A percentile compares a stretch with the other conserved stretches of the same genome.
These are phyloP conservation scores for Pseudogymnoascus sp. DNA, from an alignment of 2,329 filamentous ascomycete genomes.

Conservation along the genomic window DNA sequence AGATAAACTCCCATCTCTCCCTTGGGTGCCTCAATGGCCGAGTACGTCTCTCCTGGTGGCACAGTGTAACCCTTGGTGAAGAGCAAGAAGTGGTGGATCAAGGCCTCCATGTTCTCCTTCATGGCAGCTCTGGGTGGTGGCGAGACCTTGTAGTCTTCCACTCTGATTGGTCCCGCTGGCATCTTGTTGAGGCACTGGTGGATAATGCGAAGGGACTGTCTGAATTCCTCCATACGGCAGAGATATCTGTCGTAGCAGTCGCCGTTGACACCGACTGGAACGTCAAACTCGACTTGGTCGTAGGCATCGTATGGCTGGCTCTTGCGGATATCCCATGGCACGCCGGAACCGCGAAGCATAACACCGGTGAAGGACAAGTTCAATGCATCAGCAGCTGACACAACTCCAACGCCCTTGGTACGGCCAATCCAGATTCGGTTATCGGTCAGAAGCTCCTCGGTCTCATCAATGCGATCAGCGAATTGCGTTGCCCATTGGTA, in stretches of 20 bases:
- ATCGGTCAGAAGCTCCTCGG: constrained; percentile 95
- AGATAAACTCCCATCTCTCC: constrained; percentile 98
- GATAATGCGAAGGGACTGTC: constrained; percentile 95
- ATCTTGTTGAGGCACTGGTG: constrained; percentile 99
- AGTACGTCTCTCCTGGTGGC: constrained; percentile 95
- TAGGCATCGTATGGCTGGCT: constrained; percentile 96
- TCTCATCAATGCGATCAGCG: constrained; percentile 95
- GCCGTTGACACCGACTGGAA: constrained; percentile 91
- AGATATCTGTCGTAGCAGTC: constrained; percentile 99
- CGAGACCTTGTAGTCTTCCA: constrained; percentile 98
- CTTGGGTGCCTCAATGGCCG: constrained; percentile 97
- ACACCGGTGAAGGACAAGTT: constrained; percentile 96
- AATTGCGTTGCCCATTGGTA: constrained; percentile 99
- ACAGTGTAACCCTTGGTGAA: constrained; percentile 98
- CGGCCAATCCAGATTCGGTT: constrained; percentile 99
- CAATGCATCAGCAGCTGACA: constrained; percentile 85
- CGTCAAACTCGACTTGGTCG: constrained; percentile 95
- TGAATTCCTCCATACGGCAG: constrained; percentile 99
- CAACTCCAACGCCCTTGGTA: constrained; percentile 84
- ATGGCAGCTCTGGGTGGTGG: constrained; percentile 94
- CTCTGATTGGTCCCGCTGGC: constrained; percentile 85
- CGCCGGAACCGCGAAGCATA: constrained; percentile 93
- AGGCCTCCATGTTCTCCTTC: constrained; percentile 99
- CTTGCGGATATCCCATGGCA: constrained; percentile 96
- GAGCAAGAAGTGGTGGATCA: constrained; percentile 98